Conservation (phyloP, 495 filamentous ascomycete genomes). For the Trichoderma gamsii region DNA sequence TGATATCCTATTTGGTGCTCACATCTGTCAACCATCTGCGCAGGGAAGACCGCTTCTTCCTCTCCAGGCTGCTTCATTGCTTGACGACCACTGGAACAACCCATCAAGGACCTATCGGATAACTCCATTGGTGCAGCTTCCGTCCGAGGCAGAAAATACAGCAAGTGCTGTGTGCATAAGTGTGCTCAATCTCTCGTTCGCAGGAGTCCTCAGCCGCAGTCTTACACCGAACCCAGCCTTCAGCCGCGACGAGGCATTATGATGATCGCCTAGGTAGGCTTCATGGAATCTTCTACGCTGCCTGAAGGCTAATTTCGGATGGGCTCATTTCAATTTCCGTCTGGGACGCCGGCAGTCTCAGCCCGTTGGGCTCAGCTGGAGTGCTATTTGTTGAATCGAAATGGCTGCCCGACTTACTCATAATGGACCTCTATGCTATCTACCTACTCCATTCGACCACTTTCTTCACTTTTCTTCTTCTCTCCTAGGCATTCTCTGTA, state of each 20-base stretch:
- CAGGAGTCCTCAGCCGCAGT: not conserved
- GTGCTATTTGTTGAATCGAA: not conserved
- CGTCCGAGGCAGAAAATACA: not conserved
- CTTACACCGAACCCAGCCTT: not conserved
- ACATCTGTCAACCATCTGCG: too few relatives aligned
- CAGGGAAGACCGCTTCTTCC: too few relatives aligned
- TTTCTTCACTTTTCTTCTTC: not conserved
- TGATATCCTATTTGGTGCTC: too few relatives aligned
- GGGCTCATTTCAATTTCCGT: not conserved
- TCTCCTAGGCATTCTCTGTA: not conserved
- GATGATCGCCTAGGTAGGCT: not conserved
- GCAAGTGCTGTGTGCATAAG: conserved; percentile 2
- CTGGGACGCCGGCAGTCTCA: not conserved
- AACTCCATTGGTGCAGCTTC: not conserved
- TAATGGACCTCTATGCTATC: not conserved
- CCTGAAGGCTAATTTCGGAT: not conserved
- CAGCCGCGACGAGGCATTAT: not conserved
- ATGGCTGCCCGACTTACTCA: not conserved
- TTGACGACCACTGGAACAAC: not conserved
- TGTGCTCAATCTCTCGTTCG: not conserved
- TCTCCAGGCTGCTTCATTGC: not conserved
- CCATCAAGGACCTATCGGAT: not conserved
- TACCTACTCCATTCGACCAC: not conserved
- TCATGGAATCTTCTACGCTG: not conserved
- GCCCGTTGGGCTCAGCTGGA: not conserved